Conservation (phyloP, 1,284 basidiomycete species). For the Puccinia coronata region DNA sequence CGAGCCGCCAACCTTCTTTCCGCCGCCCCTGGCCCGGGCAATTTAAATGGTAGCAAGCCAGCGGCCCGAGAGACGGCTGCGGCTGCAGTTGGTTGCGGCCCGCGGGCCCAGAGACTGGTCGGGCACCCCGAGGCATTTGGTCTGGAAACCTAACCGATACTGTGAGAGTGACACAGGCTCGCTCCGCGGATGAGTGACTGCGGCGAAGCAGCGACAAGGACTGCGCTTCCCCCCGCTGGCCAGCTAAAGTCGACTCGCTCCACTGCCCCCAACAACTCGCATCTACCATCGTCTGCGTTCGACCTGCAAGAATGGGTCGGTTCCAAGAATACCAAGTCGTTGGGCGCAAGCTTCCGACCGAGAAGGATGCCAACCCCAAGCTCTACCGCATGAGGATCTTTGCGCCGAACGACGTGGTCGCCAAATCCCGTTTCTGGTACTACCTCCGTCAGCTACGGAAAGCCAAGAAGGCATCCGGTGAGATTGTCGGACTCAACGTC, state of each 20-base stretch:
- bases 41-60: too few relatives aligned
- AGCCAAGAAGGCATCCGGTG: conserved; percentile 98
- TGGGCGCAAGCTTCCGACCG: conserved; percentile 93
- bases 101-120: too few relatives aligned
- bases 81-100: too few relatives aligned
- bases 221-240: too few relatives aligned
- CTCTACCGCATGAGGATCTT: conserved; percentile 99
- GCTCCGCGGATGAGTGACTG: too few relatives aligned
- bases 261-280: neutral
- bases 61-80: too few relatives aligned
- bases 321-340: conserved; percentile 87
- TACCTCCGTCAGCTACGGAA: conserved; percentile 98
- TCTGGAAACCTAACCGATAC: too few relatives aligned
- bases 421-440: conserved; percentile 99
- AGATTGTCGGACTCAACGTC: conserved; percentile 87
- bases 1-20: too few relatives aligned
- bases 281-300: neutral
- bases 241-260: neutral
- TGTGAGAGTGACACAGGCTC: too few relatives aligned
- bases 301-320: conserved; percentile 47
- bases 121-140: too few relatives aligned
- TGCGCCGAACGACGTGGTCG: conserved; percentile 94
- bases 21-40: too few relatives aligned
- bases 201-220: too few relatives aligned
- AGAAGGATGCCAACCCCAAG: conserved; percentile 88